Percentiles rank a stretch among this genome's conserved stretches.
These are phyloP conservation scores for Gliomastix tumulicola DNA, from an alignment of 2,329 filamentous ascomycete species.

Conservation along the genomic window DNA sequence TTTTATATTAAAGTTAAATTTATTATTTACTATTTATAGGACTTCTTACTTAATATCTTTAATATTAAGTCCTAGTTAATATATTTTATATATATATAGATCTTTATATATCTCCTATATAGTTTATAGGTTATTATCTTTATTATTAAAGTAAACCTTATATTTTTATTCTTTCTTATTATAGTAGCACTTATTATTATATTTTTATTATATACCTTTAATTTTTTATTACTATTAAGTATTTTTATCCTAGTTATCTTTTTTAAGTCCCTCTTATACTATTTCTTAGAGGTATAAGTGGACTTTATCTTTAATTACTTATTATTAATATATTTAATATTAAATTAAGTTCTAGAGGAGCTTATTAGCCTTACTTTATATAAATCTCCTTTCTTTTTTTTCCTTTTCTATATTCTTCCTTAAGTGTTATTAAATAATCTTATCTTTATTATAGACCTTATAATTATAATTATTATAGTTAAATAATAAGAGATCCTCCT, in stretches of 20 bases:
- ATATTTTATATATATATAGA: not conserved
- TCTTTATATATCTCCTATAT: not conserved
- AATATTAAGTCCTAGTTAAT: too few species aligned
- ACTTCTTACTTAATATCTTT: not conserved
- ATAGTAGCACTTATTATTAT: constrained; percentile 1
- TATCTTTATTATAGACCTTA: not conserved
- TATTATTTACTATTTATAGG: not conserved
- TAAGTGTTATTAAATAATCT: not conserved
- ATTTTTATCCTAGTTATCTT: not conserved
- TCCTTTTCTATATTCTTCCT: not conserved
- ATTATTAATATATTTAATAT: not conserved
- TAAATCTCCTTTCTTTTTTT: too few species aligned
- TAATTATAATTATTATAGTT: not conserved
- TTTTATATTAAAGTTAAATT: not conserved
- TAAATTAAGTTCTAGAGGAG: not conserved
- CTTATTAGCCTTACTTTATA: too few species aligned
- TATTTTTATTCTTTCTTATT: constrained; percentile 1
- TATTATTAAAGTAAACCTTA: not conserved
- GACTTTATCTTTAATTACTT: too few species aligned
- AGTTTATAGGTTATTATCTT: not conserved
- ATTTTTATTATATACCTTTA: not conserved
- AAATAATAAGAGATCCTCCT: too few species aligned
- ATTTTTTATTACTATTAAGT: not conserved
- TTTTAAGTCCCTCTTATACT: not conserved
- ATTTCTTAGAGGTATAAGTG: too few species aligned